Conservation (phyloP, 805 yeast species). For the Cyberlindnera saturnus region DNA sequence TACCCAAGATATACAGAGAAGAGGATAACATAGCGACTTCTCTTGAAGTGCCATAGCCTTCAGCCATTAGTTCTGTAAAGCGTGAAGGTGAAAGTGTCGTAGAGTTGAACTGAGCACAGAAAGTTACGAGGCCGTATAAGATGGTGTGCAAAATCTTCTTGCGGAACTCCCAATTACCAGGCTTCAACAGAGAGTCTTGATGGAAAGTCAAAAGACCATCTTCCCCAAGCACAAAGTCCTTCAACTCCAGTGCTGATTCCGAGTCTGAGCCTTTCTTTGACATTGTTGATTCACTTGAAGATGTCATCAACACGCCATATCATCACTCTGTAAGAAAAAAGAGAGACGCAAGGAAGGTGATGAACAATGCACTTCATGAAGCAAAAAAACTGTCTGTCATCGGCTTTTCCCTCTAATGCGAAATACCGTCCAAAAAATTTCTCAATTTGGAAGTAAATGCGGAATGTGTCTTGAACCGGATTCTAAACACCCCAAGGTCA, state of each 20-base stretch:
- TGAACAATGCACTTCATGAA: too few species aligned
- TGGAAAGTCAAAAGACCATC: conserved; percentile 10
- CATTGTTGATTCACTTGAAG: too few species aligned
- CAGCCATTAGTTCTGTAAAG: conserved; percentile 26
- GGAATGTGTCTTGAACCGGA: too few species aligned
- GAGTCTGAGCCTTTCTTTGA: too few species aligned
- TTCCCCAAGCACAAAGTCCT: conserved; percentile 5
- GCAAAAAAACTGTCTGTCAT: too few species aligned
- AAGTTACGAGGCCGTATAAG: conserved; percentile 33
- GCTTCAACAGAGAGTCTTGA: conserved; percentile 13
- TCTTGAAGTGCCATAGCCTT: conserved; percentile 36
- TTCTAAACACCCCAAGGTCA: too few species aligned
- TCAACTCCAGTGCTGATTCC: neutral
- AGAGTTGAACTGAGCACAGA: conserved; percentile 44
- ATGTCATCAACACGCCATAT: too few species aligned
- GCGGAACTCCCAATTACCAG: conserved; percentile 30
- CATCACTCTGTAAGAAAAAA: too few species aligned
- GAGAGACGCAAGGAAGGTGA: too few species aligned
- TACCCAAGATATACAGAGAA: conserved; percentile 57
- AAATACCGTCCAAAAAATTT: too few species aligned
- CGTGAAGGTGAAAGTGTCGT: conserved; percentile 39
- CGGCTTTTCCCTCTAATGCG: too few species aligned
- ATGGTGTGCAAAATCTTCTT: conserved; percentile 34
- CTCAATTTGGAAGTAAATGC: too few species aligned
- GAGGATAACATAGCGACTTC: conserved; percentile 48